Conservation (phyloP, 129 eudicot species). For the Flaveria linearis region DNA sequence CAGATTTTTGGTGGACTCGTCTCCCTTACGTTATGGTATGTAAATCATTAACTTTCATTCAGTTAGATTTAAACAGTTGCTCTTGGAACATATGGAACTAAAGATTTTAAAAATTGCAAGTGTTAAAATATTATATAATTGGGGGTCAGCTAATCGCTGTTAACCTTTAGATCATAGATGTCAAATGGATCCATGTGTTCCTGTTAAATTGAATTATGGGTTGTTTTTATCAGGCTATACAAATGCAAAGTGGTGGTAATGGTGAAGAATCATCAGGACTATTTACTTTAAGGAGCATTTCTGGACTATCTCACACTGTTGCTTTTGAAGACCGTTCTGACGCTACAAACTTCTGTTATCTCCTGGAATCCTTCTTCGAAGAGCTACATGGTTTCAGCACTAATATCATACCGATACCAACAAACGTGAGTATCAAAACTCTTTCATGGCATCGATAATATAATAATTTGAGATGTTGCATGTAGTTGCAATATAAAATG, state of each 20-base stretch:
- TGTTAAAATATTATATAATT: not conserved
- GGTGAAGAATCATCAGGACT: constrained; percentile 50
- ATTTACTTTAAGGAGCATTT: constrained; percentile 46
- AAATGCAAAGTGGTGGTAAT: constrained; percentile 56
- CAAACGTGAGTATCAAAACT: constrained; percentile 51
- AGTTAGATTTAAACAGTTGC: not conserved
- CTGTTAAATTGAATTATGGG: not conserved
- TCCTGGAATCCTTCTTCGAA: constrained; percentile 71
- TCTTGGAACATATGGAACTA: no score
- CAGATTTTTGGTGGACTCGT: constrained; percentile 65
- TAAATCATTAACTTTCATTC: constrained; percentile 4
- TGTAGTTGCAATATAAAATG: not conserved
- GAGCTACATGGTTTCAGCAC: constrained; percentile 57
- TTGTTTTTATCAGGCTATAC: constrained; percentile 57
- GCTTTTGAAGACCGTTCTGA: constrained; percentile 83
- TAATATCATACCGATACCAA: constrained; percentile 57
- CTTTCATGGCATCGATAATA: not conserved
- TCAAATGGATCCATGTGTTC: not conserved
- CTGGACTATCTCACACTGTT: constrained; percentile 53
- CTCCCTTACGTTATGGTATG: constrained; percentile 82
- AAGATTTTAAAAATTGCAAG: not conserved
- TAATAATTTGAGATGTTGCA: not conserved
- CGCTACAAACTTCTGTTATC: constrained; percentile 79
- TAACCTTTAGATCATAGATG: not conserved
- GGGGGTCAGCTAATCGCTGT: not conserved